Conservation (phyloP, 257 asterid species). For the Orobanche coerulescens region DNA sequence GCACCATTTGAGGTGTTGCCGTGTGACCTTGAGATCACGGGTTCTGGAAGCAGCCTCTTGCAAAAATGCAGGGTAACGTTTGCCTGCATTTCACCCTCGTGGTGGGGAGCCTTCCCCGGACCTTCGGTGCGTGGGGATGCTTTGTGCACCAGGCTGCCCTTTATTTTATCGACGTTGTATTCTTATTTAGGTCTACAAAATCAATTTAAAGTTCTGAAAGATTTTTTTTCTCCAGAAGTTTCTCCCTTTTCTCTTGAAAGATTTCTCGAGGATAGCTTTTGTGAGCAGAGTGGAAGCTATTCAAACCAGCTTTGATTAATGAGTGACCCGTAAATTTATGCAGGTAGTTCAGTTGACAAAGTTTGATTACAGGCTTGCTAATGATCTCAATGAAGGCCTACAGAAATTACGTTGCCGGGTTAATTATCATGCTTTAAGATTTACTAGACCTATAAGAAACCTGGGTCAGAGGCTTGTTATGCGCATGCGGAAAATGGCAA, state of each 20-base stretch:
- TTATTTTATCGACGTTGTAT: too few relatives aligned
- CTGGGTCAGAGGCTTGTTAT: slow-evolving; percentile 75
- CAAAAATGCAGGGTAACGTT: too few relatives aligned
- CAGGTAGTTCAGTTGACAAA: slow-evolving; percentile 99
- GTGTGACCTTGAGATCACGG: too few relatives aligned
- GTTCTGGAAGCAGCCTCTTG: too few relatives aligned
- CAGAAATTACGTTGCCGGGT: slow-evolving; percentile 94
- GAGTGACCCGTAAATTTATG: slow-evolving; percentile 18
- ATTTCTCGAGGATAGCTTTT: slow-evolving; percentile 6
- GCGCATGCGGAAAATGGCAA: slow-evolving; percentile 77
- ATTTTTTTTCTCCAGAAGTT: background rate
- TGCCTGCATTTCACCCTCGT: too few relatives aligned
- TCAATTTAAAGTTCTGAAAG: background rate
- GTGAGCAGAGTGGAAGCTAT: slow-evolving; percentile 6
- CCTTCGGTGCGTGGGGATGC: too few relatives aligned
- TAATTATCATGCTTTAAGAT: slow-evolving; percentile 87
- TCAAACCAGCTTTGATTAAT: slow-evolving; percentile 18
- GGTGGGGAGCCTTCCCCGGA: too few relatives aligned
- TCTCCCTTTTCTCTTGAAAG: background rate
- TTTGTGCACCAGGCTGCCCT: too few relatives aligned
- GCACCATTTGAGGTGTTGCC: too few relatives aligned
- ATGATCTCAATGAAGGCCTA: slow-evolving; percentile 75
- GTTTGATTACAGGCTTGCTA: slow-evolving; percentile 93
- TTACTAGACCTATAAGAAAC: slow-evolving; percentile 70
- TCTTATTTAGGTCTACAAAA: background rate